Percentiles rank a stretch among this genome's conserved stretches.
phyloP scores from a whole-genome alignment of 2,329 filamentous ascomycete species.

The Alternaria burnsii region DNA sequence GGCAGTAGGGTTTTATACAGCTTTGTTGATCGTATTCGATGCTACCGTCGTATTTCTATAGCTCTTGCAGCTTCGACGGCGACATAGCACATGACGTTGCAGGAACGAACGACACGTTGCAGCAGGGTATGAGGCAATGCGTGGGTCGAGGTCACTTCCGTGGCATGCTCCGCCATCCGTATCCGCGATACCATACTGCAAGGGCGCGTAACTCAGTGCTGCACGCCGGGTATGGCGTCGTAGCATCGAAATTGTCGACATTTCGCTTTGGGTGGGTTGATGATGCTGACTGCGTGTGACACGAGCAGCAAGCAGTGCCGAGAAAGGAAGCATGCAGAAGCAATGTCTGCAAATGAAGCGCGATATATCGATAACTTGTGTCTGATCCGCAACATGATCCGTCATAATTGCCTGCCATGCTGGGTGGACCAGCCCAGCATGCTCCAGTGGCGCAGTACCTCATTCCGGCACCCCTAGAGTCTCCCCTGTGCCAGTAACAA shows the following conservation, averaged over 20 bases:
- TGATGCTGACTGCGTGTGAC: constrained; percentile 15
- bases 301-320: not conserved
- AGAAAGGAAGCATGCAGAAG: not conserved
- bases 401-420: not conserved
- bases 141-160: not conserved
- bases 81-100: constrained; percentile 1
- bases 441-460: not conserved
- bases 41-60: not conserved
- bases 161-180: not conserved
- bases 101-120: not conserved
- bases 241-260: not conserved
- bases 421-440: not conserved
- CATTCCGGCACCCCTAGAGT: constrained; percentile 4
- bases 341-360: not conserved
- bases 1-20: not conserved
- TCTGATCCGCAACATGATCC: not conserved
- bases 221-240: not conserved
- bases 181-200: constrained; percentile 1
- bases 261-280: constrained; percentile 6
- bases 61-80: fast-evolving
- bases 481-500: not conserved
- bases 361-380: too few relatives aligned
- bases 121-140: not conserved
- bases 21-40: not conserved
- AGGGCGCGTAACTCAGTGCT: not conserved